phyloP scores from a whole-genome alignment of 192 early-diverging fungal genomes.

The Chytriomyces hyalinus region DNA sequence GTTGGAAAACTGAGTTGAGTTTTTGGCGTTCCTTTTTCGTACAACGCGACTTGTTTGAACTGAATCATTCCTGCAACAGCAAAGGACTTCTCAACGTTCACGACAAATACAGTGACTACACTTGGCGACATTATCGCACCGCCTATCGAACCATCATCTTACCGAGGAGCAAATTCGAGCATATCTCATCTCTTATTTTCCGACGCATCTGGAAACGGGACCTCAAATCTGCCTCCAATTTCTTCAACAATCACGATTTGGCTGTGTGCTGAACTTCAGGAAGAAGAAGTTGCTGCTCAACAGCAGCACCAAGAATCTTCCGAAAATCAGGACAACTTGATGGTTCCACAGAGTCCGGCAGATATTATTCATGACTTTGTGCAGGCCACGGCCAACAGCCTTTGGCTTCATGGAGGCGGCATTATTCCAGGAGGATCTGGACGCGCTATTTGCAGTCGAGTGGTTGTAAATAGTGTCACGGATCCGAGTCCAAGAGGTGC shows the following conservation, averaged over 20 bases:
- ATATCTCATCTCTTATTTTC: conserved; percentile 27
- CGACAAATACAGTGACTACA: conserved; percentile 32
- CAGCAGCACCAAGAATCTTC: conserved; percentile 8
- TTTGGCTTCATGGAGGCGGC: conserved; percentile 44
- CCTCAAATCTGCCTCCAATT: conserved; percentile 22
- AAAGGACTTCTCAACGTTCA: conserved; percentile 44
- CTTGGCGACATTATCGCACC: conserved; percentile 54
- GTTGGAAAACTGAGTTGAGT: conserved; percentile 45
- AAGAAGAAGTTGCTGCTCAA: conserved; percentile 23
- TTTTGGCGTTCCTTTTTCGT: background rate
- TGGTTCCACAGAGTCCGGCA: conserved; percentile 28
- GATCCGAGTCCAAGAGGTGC: conserved; percentile 40
- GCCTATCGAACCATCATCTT: conserved; percentile 30
- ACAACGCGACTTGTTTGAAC: background rate
- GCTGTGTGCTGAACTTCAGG: conserved; percentile 42
- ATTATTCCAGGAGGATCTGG: conserved; percentile 33
- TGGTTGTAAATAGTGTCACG: conserved; percentile 50
- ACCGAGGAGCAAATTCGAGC: conserved; percentile 16
- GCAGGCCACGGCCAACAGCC: conserved; percentile 45
- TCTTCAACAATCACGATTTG: conserved; percentile 44
- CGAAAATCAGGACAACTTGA: background rate
- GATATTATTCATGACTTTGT: conserved; percentile 54
- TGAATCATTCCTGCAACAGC: conserved; percentile 20
- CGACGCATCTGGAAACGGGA: conserved; percentile 2
- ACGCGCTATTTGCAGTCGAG: conserved; percentile 37